Evolutionary conservation across 108 stramenopile species (phyloP), one percentile per base, ranked within the genome.

Genomic region (Pseudonitzschia pungens): DNA sequence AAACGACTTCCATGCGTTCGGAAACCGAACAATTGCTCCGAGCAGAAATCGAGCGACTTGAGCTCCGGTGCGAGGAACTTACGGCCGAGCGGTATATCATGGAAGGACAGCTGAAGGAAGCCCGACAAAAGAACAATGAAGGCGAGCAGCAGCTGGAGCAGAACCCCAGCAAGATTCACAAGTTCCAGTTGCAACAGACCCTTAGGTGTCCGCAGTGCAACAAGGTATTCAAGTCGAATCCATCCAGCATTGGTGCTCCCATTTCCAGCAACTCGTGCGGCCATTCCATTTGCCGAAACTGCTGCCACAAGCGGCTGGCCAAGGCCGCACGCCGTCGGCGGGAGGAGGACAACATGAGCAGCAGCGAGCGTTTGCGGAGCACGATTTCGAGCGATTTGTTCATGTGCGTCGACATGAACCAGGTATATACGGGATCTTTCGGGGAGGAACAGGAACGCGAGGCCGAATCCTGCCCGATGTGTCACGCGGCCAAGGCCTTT

Each of bases 281-380:
- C 12, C 75, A 76, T 53, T 57, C 75, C 7, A 62, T 76, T 36
- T 76, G 75, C 58, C 75, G 75, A 27, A 67, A 67, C 27, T 67
- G 66, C 18, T 67, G 66, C 28, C 45, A 48, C 27, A 7, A 9
- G 42, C 66, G 44, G 6, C 16, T 50, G 28, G 10, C 66, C n/a
- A 11, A 15, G 22, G 28, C 66, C 6, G 41, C 16, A 15, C 66
- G 45, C 24, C 42, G 44, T 7, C 45, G 27, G n/a, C 21, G 26
- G 42, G n/a, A 22, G 6, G 60, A 40, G 5, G 15, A 62, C 20
- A 16, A 12, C 11, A 62, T 62, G 60, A 41, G 15, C 36, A 40
- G 60, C 36, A 62, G 60, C 29, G 33, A 62, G 29, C 60, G 31
- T 16, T 21, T 62, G 22, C 60, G 60, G 3, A 62, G 32, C 44